Conservation (phyloP, 306 rosid species). For the apple (Malus domestica) region DNA sequence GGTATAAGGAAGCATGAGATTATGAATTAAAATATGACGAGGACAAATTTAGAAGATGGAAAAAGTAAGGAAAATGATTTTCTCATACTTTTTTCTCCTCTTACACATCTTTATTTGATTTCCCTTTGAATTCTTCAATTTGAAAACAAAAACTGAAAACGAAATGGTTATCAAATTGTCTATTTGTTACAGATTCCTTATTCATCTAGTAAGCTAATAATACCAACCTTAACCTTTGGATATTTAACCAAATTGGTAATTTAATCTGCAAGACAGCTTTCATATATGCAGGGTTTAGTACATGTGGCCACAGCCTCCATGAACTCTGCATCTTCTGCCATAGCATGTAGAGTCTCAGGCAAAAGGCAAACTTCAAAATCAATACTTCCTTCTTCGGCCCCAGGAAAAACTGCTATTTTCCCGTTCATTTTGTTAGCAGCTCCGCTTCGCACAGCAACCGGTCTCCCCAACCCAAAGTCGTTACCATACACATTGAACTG, state of each 20-base stretch:
- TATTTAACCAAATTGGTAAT: not conserved
- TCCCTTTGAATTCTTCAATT: too few relatives aligned
- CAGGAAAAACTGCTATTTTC: conserved; percentile 18
- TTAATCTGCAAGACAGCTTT: not conserved
- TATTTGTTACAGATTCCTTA: too few relatives aligned
- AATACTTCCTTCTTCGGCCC: conserved; percentile 35
- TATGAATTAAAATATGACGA: too few relatives aligned
- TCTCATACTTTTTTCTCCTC: too few relatives aligned
- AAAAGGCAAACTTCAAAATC: conserved; percentile 35
- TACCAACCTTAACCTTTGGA: not conserved
- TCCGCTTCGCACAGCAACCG: conserved; percentile 35
- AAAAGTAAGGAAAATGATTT: too few relatives aligned
- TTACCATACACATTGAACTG: conserved; percentile 34
- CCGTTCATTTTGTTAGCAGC: conserved; percentile 3
- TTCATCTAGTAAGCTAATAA: too few relatives aligned
- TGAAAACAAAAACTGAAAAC: too few relatives aligned
- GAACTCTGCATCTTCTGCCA: conserved; percentile 25
- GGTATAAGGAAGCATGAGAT: too few relatives aligned
- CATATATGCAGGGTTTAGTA: not conserved
- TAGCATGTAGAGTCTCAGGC: conserved; percentile 12
- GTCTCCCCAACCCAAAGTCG: conserved; percentile 46
- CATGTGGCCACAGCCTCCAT: not conserved
- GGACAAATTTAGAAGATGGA: too few relatives aligned
- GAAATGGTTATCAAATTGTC: too few relatives aligned
- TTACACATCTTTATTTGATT: too few relatives aligned